Percentiles rank a stretch among this genome's conserved stretches.
Evolutionary conservation across 148 eudicot species (phyloP).

Genomic region (Vaccinium corymbosum): DNA sequence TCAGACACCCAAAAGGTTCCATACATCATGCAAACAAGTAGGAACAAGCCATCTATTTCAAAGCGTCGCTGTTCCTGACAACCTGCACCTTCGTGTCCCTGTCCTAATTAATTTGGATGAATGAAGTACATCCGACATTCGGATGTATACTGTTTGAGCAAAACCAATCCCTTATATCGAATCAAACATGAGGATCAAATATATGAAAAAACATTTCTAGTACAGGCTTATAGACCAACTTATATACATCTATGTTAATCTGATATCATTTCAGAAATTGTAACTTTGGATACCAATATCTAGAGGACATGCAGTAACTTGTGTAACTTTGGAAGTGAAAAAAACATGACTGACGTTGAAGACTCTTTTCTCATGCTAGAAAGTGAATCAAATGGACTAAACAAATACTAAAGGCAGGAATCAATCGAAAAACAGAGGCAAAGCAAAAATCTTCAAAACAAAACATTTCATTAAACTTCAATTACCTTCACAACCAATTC

Average conservation of each 20-base stretch:
- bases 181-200: not conserved
- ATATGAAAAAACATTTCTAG: not conserved
- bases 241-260: not conserved
- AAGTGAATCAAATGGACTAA: constrained; percentile 6
- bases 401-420: not conserved
- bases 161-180: not conserved
- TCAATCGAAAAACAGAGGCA: not conserved
- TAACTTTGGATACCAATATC: not conserved
- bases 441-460: constrained; percentile 8
- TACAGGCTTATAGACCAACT: not conserved
- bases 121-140: constrained; percentile 1
- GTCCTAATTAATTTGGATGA: constrained; percentile 1
- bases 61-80: not conserved
- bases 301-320: constrained; percentile 3
- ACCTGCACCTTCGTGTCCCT: not conserved
- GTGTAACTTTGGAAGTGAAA: not conserved
- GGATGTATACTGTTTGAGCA: not conserved
- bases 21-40: not conserved
- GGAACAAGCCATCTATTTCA: not conserved
- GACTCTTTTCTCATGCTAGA: not conserved
- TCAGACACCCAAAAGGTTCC: not conserved
- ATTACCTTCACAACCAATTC: constrained; percentile 81
- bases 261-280: not conserved
- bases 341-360: not conserved
- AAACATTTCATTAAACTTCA: not conserved